Conservation (phyloP, 2,329 filamentous ascomycete species). For the Coleophoma crateriformis region DNA sequence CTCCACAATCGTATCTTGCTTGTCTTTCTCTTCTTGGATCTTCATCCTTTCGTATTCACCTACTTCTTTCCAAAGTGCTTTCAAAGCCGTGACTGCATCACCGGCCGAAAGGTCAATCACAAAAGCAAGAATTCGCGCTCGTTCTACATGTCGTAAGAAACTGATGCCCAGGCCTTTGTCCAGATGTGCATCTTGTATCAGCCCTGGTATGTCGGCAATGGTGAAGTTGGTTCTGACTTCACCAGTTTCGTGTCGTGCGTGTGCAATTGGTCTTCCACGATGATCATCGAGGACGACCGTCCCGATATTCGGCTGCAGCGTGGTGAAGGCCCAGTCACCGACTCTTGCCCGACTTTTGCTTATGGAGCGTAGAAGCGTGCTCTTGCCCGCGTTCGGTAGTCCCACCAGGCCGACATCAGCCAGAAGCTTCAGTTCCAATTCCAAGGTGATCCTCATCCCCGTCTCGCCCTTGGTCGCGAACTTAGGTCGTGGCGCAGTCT, state of each 20-base stretch:
- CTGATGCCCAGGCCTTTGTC: slow-evolving; percentile 87
- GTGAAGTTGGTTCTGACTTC: slow-evolving; percentile 74
- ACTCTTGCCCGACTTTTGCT: slow-evolving; percentile 86
- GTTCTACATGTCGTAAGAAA: slow-evolving; percentile 91
- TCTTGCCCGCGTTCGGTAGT: slow-evolving; percentile 93
- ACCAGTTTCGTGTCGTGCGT: slow-evolving; percentile 37
- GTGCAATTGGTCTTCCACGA: slow-evolving; percentile 61
- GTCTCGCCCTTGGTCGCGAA: slow-evolving; percentile 84
- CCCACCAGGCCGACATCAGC: slow-evolving; percentile 94
- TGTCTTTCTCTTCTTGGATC: slow-evolving; percentile 68
- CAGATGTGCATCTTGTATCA: slow-evolving; percentile 88
- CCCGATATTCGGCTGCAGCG: slow-evolving; percentile 88
- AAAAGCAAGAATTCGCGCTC: slow-evolving; percentile 87
- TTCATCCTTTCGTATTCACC: slow-evolving; percentile 68
- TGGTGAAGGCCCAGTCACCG: slow-evolving; percentile 96
- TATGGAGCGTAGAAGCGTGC: slow-evolving; percentile 80
- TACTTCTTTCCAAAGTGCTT: slow-evolving; percentile 86
- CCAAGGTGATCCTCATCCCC: slow-evolving; percentile 71
- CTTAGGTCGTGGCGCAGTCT: slow-evolving; percentile 68
- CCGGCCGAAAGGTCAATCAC: slow-evolving; percentile 80
- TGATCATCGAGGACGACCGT: slow-evolving; percentile 90
- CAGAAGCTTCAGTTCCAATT: slow-evolving; percentile 89
- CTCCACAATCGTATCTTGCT: slow-evolving; percentile 56
- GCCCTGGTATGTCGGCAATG: slow-evolving; percentile 90
- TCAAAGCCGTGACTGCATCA: slow-evolving; percentile 72